A percentile compares a stretch with the other conserved stretches of the same genome.
phyloP scores from a whole-genome alignment of 345 rosid species.

The Ceriops tagal region DNA sequence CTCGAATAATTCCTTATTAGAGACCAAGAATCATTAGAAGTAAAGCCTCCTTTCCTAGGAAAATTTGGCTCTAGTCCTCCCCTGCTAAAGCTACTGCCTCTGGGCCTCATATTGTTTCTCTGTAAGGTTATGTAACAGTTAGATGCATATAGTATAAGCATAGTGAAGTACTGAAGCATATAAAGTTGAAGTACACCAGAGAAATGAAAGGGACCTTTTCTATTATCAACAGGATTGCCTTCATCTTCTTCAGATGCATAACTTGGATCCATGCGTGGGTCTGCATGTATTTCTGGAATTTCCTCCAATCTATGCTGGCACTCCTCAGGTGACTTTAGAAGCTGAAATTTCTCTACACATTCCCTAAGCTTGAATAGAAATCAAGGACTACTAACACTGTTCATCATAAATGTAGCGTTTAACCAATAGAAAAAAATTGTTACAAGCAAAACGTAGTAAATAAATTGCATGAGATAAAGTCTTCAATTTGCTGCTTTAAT shows the following conservation, averaged over 20 bases:
- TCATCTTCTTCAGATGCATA: slow-evolving; percentile 86
- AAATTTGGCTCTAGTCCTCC: slow-evolving; percentile 74
- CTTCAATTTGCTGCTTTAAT: too few relatives aligned
- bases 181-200: not conserved
- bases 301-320: slow-evolving; percentile 89
- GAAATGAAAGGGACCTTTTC: slow-evolving; percentile 48
- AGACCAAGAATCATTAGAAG: slow-evolving; percentile 60
- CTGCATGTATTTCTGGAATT: slow-evolving; percentile 90
- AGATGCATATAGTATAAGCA: not conserved
- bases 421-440: too few relatives aligned
- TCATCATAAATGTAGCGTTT: not conserved
- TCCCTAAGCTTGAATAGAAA: slow-evolving; percentile 79
- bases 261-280: slow-evolving; percentile 97
- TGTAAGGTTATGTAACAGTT: slow-evolving; percentile 36
- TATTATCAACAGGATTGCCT: slow-evolving; percentile 55
- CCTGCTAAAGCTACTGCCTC: slow-evolving; percentile 65
- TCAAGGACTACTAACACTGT: slow-evolving; percentile 47
- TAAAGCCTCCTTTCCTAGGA: slow-evolving; percentile 59
- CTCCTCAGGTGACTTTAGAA: slow-evolving; percentile 87
- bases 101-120: slow-evolving; percentile 48
- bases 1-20: slow-evolving; percentile 57
- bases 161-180: not conserved
- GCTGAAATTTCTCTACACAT: slow-evolving; percentile 96
- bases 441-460: too few relatives aligned
- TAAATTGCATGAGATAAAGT: too few relatives aligned